Evolutionary conservation across 441 rosid genomes (phyloP), one percentile per base, ranked within the genome.

Genomic region (Gossypium lobatum): DNA sequence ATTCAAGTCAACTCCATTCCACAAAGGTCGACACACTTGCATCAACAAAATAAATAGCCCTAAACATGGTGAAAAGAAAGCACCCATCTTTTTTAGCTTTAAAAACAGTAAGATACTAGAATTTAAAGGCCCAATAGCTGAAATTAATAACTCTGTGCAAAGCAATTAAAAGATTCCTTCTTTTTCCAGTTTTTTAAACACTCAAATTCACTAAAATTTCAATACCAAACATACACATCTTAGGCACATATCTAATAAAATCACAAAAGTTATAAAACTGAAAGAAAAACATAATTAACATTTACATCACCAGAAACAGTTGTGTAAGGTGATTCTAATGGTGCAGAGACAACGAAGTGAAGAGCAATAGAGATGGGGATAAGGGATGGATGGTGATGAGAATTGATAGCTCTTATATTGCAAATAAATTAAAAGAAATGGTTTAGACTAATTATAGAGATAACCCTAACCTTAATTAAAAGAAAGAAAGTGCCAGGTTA

Each of bases 241-340:
- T 10, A 53, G 45, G 52, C 54, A 21, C 77, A 75, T 84, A 80
- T 78, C 83, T 53, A 58, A 46, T 4, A 6, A 70, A 68, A 76
- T 16, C 17, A 26, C 46, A 14, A n/a, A 13, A 39, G 3, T 62
- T 60, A 0, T 46, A 50, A 34, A 21, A 55, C 6, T 48, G 1
- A 25, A 2, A 1, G 46, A 11, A 4, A 64, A 20, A 5, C 46
- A 5, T 34, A 1, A 34, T 34, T 5, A 34, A 6, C 2, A 34
- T 34, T 34, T 34, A 34, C 39, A 34, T 34, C 39, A 6, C 1
- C 1, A 34, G 8, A 34, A 34, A 1, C 39, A 6, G 0, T 6
- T 28, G 6, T 28, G 31, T 28, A 28, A 28, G 31, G 31, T 28
- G 31, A 28, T 28, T 28, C 6, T 4, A 28, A 28, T 4, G 34